A percentile compares a stretch with the other conserved stretches of the same genome.
Evolutionary conservation across 768 basidiomycete species (phyloP).

Genomic region (Xerocomus spinulosus): DNA sequence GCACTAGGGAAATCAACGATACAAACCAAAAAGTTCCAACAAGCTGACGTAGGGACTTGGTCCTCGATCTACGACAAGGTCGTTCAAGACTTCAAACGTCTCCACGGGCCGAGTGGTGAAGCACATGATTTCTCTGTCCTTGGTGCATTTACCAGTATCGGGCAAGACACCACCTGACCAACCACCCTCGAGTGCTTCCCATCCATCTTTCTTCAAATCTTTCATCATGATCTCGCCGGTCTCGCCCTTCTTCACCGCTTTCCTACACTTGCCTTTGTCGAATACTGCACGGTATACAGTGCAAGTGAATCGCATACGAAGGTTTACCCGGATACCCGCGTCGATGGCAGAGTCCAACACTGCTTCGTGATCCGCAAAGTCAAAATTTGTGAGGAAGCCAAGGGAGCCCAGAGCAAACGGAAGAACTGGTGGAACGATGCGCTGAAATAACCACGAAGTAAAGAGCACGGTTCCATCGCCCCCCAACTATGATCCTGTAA

Average conservation of each 20-base stretch:
- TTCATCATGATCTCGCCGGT: slow-evolving; percentile 98
- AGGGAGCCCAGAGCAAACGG: slow-evolving; percentile 96
- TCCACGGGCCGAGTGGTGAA: slow-evolving; percentile 93
- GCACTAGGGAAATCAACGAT: neutral
- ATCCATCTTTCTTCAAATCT: slow-evolving; percentile 83
- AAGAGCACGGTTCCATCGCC: slow-evolving; percentile 98
- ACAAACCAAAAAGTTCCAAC: slow-evolving; percentile 91
- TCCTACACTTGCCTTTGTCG: slow-evolving; percentile 61
- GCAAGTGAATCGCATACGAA: slow-evolving; percentile 99
- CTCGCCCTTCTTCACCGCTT: slow-evolving; percentile 88
- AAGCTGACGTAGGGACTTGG: slow-evolving; percentile 97
- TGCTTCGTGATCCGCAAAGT: slow-evolving; percentile 79
- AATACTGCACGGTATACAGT: slow-evolving; percentile 93
- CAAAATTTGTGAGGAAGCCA: slow-evolving; percentile 96
- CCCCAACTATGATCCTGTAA: slow-evolving; percentile 61
- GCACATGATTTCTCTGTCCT: slow-evolving; percentile 98
- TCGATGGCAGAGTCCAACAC: slow-evolving; percentile 89
- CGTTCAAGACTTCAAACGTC: slow-evolving; percentile 94
- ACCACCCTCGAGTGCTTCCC: slow-evolving; percentile 93
- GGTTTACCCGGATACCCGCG: slow-evolving; percentile 91
- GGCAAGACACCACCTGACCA: slow-evolving; percentile 43
- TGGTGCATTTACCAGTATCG: slow-evolving; percentile 47
- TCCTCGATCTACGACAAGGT: slow-evolving; percentile 95
- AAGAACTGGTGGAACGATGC: slow-evolving; percentile 96
- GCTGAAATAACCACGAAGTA: slow-evolving; percentile 98